These are phyloP conservation scores for Auricularia heimuer DNA, from an alignment of 768 basidiomycete genomes.

Conservation along the genomic window DNA sequence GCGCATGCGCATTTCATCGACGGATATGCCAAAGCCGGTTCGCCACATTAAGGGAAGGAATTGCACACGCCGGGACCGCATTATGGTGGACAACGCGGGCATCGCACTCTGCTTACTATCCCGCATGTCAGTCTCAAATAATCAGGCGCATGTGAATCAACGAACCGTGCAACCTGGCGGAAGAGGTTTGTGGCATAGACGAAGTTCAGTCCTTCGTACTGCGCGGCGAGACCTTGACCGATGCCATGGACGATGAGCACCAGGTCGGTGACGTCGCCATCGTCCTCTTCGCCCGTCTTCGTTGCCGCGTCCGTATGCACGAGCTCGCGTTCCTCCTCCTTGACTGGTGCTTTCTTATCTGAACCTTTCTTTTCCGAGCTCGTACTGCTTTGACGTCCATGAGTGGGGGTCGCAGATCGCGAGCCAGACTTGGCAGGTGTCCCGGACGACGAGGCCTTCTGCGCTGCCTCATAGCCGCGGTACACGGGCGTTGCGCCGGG, in stretches of 20 bases:
- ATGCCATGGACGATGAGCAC: conserved; percentile 37
- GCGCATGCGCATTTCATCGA: conserved; percentile 23
- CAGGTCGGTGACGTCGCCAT: conserved; percentile 26
- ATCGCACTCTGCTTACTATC: conserved; percentile 26
- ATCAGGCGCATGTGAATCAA: not conserved
- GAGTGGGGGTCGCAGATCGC: not conserved
- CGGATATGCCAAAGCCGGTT: conserved; percentile 24
- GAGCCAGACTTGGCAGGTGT: conserved; percentile 11
- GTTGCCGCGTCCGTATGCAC: conserved; percentile 21
- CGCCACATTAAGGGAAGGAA: conserved; percentile 36
- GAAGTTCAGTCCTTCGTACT: conserved; percentile 33
- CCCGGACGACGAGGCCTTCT: conserved; percentile 5
- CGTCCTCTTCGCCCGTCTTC: conserved; percentile 7
- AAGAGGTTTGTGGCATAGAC: conserved; percentile 33
- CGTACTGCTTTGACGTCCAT: conserved; percentile 1
- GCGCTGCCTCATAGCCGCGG: conserved; percentile 26
- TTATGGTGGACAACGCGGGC: conserved; percentile 30
- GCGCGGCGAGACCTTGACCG: conserved; percentile 26
- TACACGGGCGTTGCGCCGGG: conserved; percentile 26
- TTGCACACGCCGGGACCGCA: conserved; percentile 30
- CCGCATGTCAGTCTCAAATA: not conserved
- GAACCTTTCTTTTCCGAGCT: not conserved
- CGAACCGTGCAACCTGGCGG: conserved; percentile 26
- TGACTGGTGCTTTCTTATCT: conserved; percentile 2
- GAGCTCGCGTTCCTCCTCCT: conserved; percentile 14